A percentile compares a stretch with the other conserved stretches of the same genome.
phyloP scores from a whole-genome alignment of 805 yeast genomes.

The Barnettozyma sucrosica region DNA sequence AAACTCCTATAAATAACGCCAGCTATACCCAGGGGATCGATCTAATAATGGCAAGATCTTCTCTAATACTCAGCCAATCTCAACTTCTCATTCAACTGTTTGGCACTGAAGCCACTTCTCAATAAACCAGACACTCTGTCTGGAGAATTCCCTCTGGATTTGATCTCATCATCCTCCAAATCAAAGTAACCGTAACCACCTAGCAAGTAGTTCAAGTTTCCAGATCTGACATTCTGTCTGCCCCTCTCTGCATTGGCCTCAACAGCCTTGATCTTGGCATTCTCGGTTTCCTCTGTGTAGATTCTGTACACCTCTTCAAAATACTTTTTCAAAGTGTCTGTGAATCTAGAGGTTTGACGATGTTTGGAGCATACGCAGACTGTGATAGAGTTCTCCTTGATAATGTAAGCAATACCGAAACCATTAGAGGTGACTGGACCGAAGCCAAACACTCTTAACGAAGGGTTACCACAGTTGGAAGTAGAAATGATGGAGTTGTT shows the following conservation, averaged over 20 bases:
- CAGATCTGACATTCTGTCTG: conserved; percentile 27
- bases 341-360: conserved; percentile 77
- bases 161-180: conserved; percentile 53
- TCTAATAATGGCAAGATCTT: not conserved
- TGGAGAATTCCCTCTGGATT: conserved; percentile 36
- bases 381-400: conserved; percentile 71
- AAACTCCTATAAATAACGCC: not conserved
- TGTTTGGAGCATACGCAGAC: conserved; percentile 83
- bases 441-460: conserved; percentile 80
- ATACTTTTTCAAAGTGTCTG: conserved; percentile 60
- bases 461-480: conserved; percentile 89
- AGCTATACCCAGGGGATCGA: not conserved
- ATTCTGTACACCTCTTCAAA: conserved; percentile 52
- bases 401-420: conserved; percentile 88
- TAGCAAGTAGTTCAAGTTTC: conserved; percentile 38
- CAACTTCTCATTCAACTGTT: conserved; percentile 25
- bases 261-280: conserved; percentile 10
- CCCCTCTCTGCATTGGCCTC: conserved; percentile 21
- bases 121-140: conserved; percentile 20
- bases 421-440: conserved; percentile 91
- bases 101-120: conserved; percentile 21
- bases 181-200: conserved; percentile 91
- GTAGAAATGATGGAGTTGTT: conserved; percentile 78
- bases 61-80: conserved; percentile 25
- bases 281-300: conserved; percentile 29